Percentiles rank a stretch among this genome's conserved stretches.
Conservation (phyloP, 2,329 filamentous ascomycete genomes). For the Calonectria naviculata region DNA sequence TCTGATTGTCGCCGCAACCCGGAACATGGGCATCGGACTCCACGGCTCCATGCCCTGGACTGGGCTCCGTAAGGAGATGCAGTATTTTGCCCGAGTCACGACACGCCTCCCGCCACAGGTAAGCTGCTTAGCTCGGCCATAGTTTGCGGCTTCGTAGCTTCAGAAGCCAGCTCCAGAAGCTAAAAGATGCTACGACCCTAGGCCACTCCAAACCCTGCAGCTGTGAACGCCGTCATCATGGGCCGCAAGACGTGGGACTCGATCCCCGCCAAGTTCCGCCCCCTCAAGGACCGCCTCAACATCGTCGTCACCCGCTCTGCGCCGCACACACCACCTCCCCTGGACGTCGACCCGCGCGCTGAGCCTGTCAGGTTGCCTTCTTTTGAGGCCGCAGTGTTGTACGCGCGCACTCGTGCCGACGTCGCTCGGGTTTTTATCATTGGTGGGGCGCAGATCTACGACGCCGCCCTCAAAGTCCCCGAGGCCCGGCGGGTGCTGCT, state of each 20-base stretch:
- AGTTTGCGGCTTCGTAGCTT: not conserved
- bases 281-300: conserved; percentile 83
- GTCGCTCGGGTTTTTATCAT: conserved; percentile 83
- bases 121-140: conserved; percentile 14
- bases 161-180: not conserved
- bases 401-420: conserved; percentile 52
- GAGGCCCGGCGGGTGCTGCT: conserved; percentile 74
- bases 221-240: conserved; percentile 88
- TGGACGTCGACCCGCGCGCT: conserved; percentile 19
- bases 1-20: conserved; percentile 95
- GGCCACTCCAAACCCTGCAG: conserved; percentile 40
- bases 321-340: conserved; percentile 21
- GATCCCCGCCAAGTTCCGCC: conserved; percentile 82
- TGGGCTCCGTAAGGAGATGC: conserved; percentile 89
- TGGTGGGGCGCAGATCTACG: conserved; percentile 89
- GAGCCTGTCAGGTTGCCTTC: conserved; percentile 69
- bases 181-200: conserved; percentile 22
- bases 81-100: conserved; percentile 92
- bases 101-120: conserved; percentile 67
- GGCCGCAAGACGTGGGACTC: conserved; percentile 97
- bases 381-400: conserved; percentile 66
- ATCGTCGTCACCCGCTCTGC: conserved; percentile 78
- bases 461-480: conserved; percentile 69
- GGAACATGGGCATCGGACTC: conserved; percentile 87
- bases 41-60: conserved; percentile 88